Evolutionary conservation across 2,329 filamentous ascomycete genomes (phyloP), one percentile per base, ranked within the genome.

Genomic region (Huntiella moniliformis): DNA sequence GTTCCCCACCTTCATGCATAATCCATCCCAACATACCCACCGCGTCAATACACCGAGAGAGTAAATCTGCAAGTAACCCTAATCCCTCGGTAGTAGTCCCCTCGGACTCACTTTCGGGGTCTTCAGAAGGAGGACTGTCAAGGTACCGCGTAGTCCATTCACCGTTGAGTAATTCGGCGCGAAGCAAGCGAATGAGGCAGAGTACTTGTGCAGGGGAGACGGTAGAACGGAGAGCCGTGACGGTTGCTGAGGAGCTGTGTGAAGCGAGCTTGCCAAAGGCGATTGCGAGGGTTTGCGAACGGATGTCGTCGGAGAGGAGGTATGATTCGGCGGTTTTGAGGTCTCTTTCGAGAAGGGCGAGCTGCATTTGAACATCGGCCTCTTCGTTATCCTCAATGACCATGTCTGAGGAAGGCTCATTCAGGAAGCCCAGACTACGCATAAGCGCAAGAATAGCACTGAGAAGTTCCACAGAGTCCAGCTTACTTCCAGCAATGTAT

Each of bases 71-170:
- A 51, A 88, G 79, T 36, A 83, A 71, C 12, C 73, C 67, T 52
- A 87, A 79, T 44, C 77, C 74, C 42, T 85, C 77, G 15, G 78
- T 73, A 0, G 75, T 72, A 3, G 66, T 63, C 11, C 45, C 50
- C n/a, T 54, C 39, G 10, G 5, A 50, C 8, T 64, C 57, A 8
- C 60, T 58, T 5, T 68, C 66, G 17, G 64, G 60, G 11, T 60
- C 55, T 33, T 15, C 54, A 17, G 63, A 61, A 48, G 59, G 59
- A 44, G 65, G 60, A 12, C 70, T 68, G 8, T 63, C 60, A 53
- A 82, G 79, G 58, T 86, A 85, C 16, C 73, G 68, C 13, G 75
- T 73, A 0, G 79, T 84, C 82, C 82, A 88, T 31, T 78, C 77
- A 48, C 82, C 82, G 52, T 77, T 74, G 44, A 77, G 73, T 39